These are phyloP conservation scores for Pestalotiopsis sp. DNA, from an alignment of 2,329 filamentous ascomycete genomes.

Conservation along the genomic window DNA sequence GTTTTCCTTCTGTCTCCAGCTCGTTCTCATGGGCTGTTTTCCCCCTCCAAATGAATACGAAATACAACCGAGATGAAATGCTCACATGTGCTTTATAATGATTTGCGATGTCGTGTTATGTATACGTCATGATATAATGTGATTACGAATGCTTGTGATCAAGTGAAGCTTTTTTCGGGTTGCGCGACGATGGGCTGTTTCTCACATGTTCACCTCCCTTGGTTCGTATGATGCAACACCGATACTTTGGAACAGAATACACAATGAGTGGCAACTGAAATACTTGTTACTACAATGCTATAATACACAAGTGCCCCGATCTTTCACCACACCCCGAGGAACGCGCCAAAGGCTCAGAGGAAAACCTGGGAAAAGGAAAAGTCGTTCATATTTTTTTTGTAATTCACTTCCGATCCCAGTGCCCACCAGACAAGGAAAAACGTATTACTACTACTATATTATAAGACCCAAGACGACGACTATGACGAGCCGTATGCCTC, in stretches of 20 bases:
- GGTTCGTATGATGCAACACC: too few relatives aligned
- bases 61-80: not conserved
- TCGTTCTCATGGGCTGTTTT: not conserved
- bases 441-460: not conserved
- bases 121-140: too few relatives aligned
- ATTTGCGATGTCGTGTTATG: too few relatives aligned
- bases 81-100: not conserved
- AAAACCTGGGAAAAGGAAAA: not conserved
- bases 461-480: not conserved
- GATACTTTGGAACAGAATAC: not conserved
- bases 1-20: not conserved
- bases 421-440: not conserved
- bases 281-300: not conserved
- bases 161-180: too few relatives aligned
- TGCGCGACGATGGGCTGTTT: too few relatives aligned
- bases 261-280: not conserved
- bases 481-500: slow-evolving; percentile 53
- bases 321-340: not conserved
- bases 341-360: not conserved
- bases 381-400: not conserved
- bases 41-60: not conserved
- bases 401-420: not conserved
- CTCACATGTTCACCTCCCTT: too few relatives aligned
- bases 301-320: not conserved
- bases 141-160: too few relatives aligned